A percentile compares a stretch with the other conserved stretches of the same genome.
phyloP scores from a whole-genome alignment of 2,329 filamentous ascomycete species.

The Tolypocladium album region DNA sequence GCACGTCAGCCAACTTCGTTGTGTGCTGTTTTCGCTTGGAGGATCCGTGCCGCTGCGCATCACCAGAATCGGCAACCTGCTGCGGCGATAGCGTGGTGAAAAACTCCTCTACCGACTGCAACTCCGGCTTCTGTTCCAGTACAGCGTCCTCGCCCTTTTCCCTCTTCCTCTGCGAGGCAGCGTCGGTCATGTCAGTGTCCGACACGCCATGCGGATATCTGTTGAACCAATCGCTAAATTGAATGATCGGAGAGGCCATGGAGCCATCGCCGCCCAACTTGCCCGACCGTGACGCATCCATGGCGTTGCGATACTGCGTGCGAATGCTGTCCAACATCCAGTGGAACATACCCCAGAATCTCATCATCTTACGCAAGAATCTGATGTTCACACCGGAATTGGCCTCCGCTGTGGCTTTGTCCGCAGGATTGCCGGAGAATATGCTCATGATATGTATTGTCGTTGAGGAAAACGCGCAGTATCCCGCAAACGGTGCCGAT shows the following conservation, averaged over 20 bases:
- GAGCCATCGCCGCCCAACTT: constrained; percentile 36
- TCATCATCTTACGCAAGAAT: constrained; percentile 90
- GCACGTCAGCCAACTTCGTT: constrained; percentile 20
- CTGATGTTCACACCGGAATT: constrained; percentile 82
- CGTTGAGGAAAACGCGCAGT: constrained; percentile 86
- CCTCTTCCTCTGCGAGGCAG: constrained; percentile 53
- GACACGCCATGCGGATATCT: constrained; percentile 88
- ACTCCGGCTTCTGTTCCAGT: constrained; percentile 74
- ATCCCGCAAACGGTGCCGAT: constrained; percentile 86
- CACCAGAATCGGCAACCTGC: constrained; percentile 33
- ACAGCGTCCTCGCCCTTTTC: constrained; percentile 81
- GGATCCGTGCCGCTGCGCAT: constrained; percentile 9
- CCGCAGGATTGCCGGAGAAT: constrained; percentile 68
- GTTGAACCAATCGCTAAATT: constrained; percentile 97
- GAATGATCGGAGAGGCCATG: constrained; percentile 59
- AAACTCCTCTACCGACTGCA: constrained; percentile 93
- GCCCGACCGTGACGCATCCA: constrained; percentile 67
- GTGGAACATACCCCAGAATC: constrained; percentile 97
- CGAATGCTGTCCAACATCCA: constrained; percentile 92
- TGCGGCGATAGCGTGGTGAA: constrained; percentile 70
- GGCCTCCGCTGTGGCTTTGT: constrained; percentile 70
- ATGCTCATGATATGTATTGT: constrained; percentile 92
- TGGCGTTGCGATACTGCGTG: constrained; percentile 74
- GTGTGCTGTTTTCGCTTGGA: constrained; percentile 25
- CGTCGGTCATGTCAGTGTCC: constrained; percentile 72